Base-by-base conservation (phyloP, 1,284 basidiomycete genomes). In the Tilletia indica region DNA sequence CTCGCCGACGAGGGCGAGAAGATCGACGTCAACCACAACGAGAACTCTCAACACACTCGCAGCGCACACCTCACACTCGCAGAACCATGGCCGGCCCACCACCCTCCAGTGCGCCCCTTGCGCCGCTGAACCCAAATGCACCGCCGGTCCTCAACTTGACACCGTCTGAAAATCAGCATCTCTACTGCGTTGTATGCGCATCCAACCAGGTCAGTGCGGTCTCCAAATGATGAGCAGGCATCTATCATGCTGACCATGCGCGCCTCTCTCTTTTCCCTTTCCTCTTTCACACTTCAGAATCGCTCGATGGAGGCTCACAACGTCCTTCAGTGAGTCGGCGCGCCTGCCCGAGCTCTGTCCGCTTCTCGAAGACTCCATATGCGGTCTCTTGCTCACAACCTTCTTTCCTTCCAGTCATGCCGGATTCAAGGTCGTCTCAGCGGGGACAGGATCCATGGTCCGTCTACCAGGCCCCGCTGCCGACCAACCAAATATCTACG, bases 231-330 rank as follows among this genome's bases (percentile, higher is more conserved):
- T 45, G 6, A 3, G 42, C 42, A 45, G 6, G 42, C 42, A 45
- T 45, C 42, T 14, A 9, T 49, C 19, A 72, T 56, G 39, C 38
- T 12, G 38, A 67, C 4, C 25, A 42, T 21, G 14, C 31, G n/a
- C 34, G 39, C 14, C 25, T 36, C 19, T 21, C 5, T 54, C 12
- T 12, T 61, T n/a, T 11, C 25, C n/a, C 12, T 12, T 61, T 34
- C 16, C 25, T 39, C 8, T 6, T 42, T 8, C 16, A 14, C 34
- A 54, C 42, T 11, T 82, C 85, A 99, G 93, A 99, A 99, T 84
- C 91, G 97, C 47, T 98, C 95, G 0, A 99, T 99, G 97, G 96
- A 98, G 85, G 97, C 94, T 0, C 97, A 99, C 84, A 89, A 91
- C 80, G 93, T 97, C 11, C 86, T 99, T 58, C 87, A 91, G 51